Evolutionary conservation across 2,329 filamentous ascomycete genomes (phyloP), one percentile per base, ranked within the genome.

Genomic region (Sordariomycetes sp.): DNA sequence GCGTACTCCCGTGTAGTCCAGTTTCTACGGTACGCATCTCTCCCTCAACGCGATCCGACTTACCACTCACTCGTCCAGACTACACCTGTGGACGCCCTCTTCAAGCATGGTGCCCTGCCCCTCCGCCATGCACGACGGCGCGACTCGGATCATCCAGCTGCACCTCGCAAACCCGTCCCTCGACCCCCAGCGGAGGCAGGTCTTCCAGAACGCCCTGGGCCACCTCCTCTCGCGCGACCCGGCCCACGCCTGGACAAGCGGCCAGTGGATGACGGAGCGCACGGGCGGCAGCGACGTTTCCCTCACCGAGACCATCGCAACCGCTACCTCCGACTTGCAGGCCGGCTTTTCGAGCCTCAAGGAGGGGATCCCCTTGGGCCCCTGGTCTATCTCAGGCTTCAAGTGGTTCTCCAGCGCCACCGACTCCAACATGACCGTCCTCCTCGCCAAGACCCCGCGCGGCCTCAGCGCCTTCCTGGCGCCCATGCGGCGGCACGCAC

Each of bases 231-330:
- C 57, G 16, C 35, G 40, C n/a, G 52, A 58, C 40, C 57, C 57
- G 16, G n/a, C n/a, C 24, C 20, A 11, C 4, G 51, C 81, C 0
- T 90, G 86, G 87, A 90, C 86, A 0, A 87, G 81, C 48, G 86
- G 86, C 0, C 87, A 90, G 67, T 90, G 87, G 87, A 89, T 90
- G 87, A 90, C 87, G 0, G 86, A 89, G 64, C 76, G 86, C 2
- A 76, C 78, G 0, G 86, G 86, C 1, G 87, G 86, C 0, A 87
- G 83, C 61, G 87, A 90, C 64, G 84, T 89, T 1, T 82, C 82
- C 3, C 76, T 79, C 43, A 88, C 57, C 0, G 86, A 90, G 68
- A 89, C 86, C 0, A 69, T 80, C 4, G 84, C 85, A 3, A 69
- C 59, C 28, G 50, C n/a, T 24, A 37, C 40, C 24, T 20, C 58